Percentiles rank a stretch among this genome's conserved stretches.
Evolutionary conservation across 2,329 filamentous ascomycete genomes (phyloP).

Genomic region (Alternaria tenuissima): DNA sequence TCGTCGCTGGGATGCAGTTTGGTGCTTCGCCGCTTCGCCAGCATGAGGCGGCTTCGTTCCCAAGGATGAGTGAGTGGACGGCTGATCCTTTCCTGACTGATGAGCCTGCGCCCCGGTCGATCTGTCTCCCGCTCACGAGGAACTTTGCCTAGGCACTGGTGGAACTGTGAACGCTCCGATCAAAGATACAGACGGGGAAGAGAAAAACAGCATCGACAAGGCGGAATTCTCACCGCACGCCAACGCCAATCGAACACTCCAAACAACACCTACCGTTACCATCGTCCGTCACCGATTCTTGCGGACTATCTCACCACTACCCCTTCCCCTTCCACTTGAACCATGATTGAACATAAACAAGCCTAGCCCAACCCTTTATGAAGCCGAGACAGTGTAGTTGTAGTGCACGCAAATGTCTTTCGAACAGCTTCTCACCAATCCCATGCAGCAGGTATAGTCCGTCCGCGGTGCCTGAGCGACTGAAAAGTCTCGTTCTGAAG

Average conservation of each 20-base stretch:
- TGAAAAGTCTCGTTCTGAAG: slow-evolving; percentile 8
- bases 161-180: neutral
- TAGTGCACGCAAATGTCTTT: neutral
- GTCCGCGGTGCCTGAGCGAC: slow-evolving; percentile 10
- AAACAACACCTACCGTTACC: neutral
- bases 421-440: slow-evolving; percentile 3
- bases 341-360: neutral
- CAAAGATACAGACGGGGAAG: neutral
- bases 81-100: slow-evolving; percentile 1
- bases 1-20: neutral
- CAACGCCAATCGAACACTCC: neutral
- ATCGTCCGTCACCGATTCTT: neutral
- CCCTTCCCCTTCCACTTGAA: neutral
- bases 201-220: neutral
- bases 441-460: slow-evolving; percentile 16
- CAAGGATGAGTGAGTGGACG: neutral
- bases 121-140: neutral
- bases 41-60: neutral
- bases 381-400: neutral
- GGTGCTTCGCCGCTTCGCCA: neutral
- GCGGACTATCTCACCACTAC: neutral
- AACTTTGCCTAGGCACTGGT: neutral
- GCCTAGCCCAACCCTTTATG: neutral
- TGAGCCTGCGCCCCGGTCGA: neutral
- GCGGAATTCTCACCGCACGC: neutral